These are phyloP conservation scores for Ophiostoma sp. DNA, from an alignment of 2,329 filamentous ascomycete genomes.

Conservation along the genomic window DNA sequence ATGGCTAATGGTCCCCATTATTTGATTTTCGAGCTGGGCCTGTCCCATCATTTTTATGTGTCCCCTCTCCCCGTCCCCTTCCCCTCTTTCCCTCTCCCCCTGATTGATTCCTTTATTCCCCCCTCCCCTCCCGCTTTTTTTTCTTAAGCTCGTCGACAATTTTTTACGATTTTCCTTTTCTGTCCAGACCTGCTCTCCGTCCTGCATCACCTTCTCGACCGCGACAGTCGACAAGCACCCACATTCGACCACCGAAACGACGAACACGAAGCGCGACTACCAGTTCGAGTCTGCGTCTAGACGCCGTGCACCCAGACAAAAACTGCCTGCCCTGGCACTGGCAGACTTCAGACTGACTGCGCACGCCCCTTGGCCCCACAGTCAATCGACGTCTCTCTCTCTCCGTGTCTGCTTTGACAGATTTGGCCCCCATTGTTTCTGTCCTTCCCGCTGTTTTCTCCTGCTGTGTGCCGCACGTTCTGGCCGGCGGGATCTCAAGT, in stretches of 20 bases:
- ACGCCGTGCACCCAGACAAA: background rate
- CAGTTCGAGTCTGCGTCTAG: background rate
- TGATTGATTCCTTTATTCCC: background rate
- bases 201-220: background rate
- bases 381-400: background rate
- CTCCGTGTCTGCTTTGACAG: background rate
- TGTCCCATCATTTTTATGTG: background rate
- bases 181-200: background rate
- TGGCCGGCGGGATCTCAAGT: background rate
- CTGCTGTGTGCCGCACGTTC: background rate
- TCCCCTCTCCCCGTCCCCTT: background rate
- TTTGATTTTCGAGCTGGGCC: background rate
- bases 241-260: background rate
- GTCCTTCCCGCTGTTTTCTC: background rate
- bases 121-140: background rate
- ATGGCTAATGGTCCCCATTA: background rate
- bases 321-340: background rate
- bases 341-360: background rate
- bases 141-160: background rate
- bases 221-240: background rate
- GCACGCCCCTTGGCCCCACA: background rate
- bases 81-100: background rate
- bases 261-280: background rate
- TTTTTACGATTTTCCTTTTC: conserved; percentile 15
- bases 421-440: background rate